phyloP scores from a whole-genome alignment of 2,329 filamentous ascomycete species.

The Claviceps fusiformis region DNA sequence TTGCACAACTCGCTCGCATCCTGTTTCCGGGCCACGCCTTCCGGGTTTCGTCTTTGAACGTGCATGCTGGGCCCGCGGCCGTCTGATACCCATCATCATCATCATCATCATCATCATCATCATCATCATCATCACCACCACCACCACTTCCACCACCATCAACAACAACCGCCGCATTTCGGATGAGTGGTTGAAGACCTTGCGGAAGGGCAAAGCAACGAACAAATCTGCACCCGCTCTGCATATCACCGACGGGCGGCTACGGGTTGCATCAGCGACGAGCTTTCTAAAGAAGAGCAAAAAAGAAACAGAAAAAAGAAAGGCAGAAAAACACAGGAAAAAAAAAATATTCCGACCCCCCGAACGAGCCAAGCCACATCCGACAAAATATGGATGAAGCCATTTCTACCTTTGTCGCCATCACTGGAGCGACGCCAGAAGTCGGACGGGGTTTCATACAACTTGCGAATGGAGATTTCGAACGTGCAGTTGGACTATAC shows the following conservation, averaged over 20 bases:
- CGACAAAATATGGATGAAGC: conserved; percentile 49
- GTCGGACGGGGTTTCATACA: conserved; percentile 73
- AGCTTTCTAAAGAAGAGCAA: neutral
- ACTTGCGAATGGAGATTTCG: conserved; percentile 70
- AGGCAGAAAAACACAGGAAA: neutral
- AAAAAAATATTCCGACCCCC: no score
- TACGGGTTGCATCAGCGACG: neutral
- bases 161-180: neutral
- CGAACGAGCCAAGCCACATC: neutral
- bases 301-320: neutral
- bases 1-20: neutral
- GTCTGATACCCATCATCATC: no score
- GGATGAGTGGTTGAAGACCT: neutral
- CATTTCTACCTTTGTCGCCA: conserved; percentile 63
- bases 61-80: neutral
- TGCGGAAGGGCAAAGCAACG: neutral
- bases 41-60: neutral
- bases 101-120: no score
- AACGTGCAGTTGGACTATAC: conserved; percentile 78
- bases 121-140: no score
- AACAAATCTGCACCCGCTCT: neutral
- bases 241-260: neutral
- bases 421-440: conserved; percentile 62
- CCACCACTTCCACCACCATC: no score
- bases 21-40: neutral